phyloP scores from a whole-genome alignment of 352 stramenopile species.

The Pythium coloratum region DNA sequence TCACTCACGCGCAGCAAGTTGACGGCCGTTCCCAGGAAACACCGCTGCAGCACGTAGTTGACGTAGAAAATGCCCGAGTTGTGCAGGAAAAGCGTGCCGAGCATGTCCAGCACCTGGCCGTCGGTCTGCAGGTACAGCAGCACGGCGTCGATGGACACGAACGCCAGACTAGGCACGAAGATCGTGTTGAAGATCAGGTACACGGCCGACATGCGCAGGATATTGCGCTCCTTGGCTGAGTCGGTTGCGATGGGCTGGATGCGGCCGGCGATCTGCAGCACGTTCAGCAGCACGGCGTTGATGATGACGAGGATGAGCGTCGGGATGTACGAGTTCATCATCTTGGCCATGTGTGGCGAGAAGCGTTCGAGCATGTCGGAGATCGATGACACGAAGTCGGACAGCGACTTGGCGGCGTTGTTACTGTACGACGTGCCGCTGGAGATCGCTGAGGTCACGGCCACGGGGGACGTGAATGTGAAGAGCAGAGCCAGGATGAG shows the following conservation, averaged over 20 bases:
- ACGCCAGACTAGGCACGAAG: conserved; percentile 82
- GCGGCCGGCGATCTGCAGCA: conserved; percentile 73
- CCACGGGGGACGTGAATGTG: conserved; percentile 82
- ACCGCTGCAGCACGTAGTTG: conserved; percentile 84
- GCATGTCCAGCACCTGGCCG: conserved; percentile 75
- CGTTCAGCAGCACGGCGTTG: conserved; percentile 84
- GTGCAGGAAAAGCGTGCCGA: conserved; percentile 83
- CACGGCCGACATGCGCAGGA: conserved; percentile 73
- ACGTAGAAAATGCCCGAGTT: conserved; percentile 90
- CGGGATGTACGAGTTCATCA: conserved; percentile 77
- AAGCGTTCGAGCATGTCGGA: conserved; percentile 55
- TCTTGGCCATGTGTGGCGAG: conserved; percentile 79
- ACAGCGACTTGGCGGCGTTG: conserved; percentile 59
- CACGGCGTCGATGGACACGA: conserved; percentile 85
- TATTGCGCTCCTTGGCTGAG: conserved; percentile 82
- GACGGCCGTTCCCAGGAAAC: conserved; percentile 78
- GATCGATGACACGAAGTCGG: conserved; percentile 62
- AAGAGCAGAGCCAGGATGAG: conserved; percentile 74
- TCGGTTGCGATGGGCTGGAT: conserved; percentile 86
- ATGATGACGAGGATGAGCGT: conserved; percentile 88
- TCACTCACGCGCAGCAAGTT: conserved; percentile 76
- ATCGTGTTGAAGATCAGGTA: conserved; percentile 90
- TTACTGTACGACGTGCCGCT: conserved; percentile 65
- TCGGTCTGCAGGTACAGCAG: conserved; percentile 75
- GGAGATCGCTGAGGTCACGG: conserved; percentile 82